These are phyloP conservation scores for Candida berthetii DNA, from an alignment of 805 yeast species.

Conservation along the genomic window DNA sequence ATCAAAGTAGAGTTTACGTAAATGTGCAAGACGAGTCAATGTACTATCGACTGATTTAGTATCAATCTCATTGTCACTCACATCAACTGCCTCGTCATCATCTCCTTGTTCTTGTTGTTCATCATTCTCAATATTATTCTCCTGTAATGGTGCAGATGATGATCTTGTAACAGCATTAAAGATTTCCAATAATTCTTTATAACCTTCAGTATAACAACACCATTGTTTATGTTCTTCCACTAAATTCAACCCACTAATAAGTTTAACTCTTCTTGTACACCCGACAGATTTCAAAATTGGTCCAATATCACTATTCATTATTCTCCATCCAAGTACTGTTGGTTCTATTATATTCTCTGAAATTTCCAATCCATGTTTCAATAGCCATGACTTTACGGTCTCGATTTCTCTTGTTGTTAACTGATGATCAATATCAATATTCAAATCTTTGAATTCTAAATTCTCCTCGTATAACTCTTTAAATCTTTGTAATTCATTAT, in stretches of 20 bases:
- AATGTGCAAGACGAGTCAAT: too few species aligned
- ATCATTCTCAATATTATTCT: too few species aligned
- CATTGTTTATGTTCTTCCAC: slow-evolving; percentile 29
- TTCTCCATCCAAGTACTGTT: slow-evolving; percentile 30
- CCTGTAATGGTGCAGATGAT: too few species aligned
- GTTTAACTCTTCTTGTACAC: slow-evolving; percentile 29
- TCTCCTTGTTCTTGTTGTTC: too few species aligned
- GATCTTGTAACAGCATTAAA: neutral
- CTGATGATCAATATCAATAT: slow-evolving; percentile 1
- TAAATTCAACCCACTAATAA: slow-evolving; percentile 20
- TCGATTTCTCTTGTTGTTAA: slow-evolving; percentile 2
- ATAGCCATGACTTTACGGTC: slow-evolving; percentile 5
- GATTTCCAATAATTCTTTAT: slow-evolving; percentile 10
- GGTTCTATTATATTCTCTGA: slow-evolving; percentile 10
- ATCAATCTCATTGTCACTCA: too few species aligned
- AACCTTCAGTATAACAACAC: slow-evolving; percentile 27
- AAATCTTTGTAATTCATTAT: slow-evolving; percentile 4
- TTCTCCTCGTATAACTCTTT: slow-evolving; percentile 6
- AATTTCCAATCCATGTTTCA: slow-evolving; percentile 6
- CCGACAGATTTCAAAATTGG: slow-evolving; percentile 23
- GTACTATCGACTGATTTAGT: too few species aligned
- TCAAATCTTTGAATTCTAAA: slow-evolving; percentile 1
- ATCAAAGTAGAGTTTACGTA: too few species aligned
- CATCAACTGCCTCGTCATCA: too few species aligned
- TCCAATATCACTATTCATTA: slow-evolving; percentile 21